Percentiles rank a stretch among this genome's conserved stretches.
phyloP scores from a whole-genome alignment of 805 yeast genomes.

The Saccharomycopsis sp. region DNA sequence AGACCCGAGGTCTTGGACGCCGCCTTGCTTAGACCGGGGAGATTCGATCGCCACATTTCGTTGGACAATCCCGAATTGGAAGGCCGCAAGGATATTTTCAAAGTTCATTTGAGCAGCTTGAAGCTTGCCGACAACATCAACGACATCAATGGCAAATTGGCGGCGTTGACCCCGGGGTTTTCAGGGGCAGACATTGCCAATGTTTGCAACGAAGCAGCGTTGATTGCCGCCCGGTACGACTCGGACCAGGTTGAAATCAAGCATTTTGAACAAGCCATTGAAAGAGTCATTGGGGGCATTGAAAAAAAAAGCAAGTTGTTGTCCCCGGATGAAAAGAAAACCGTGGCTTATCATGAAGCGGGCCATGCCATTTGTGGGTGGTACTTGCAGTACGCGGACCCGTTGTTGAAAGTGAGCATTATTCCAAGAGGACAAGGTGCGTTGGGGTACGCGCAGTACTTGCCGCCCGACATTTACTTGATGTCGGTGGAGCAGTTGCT shows the following conservation, averaged over 20 bases:
- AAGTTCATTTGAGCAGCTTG: slow-evolving; percentile 64
- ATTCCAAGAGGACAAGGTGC: slow-evolving; percentile 95
- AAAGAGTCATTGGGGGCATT: slow-evolving; percentile 89
- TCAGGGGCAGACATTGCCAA: slow-evolving; percentile 96
- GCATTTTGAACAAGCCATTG: slow-evolving; percentile 89
- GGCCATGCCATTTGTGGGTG: slow-evolving; percentile 97
- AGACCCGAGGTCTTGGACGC: slow-evolving; percentile 85
- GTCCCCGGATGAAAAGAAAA: slow-evolving; percentile 69
- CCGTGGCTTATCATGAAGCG: slow-evolving; percentile 93
- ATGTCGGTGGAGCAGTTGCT: slow-evolving; percentile 64
- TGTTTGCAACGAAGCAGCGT: slow-evolving; percentile 89
- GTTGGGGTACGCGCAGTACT: slow-evolving; percentile 89
- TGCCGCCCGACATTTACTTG: slow-evolving; percentile 82
- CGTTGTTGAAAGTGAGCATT: slow-evolving; percentile 84
- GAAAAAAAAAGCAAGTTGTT: slow-evolving; percentile 77
- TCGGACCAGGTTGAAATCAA: slow-evolving; percentile 50
- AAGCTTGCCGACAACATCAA: slow-evolving; percentile 36
- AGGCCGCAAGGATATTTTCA: slow-evolving; percentile 81
- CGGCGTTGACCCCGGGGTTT: slow-evolving; percentile 91
- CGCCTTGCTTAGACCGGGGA: slow-evolving; percentile 87
- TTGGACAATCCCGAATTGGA: slow-evolving; percentile 83
- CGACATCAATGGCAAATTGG: slow-evolving; percentile 62
- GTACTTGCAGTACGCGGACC: slow-evolving; percentile 83
- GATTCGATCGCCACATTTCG: slow-evolving; percentile 84
- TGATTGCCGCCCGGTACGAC: slow-evolving; percentile 79